Evolutionary conservation across 2,329 filamentous ascomycete genomes (phyloP).

Genomic region (Aureobasidium sp.): DNA sequence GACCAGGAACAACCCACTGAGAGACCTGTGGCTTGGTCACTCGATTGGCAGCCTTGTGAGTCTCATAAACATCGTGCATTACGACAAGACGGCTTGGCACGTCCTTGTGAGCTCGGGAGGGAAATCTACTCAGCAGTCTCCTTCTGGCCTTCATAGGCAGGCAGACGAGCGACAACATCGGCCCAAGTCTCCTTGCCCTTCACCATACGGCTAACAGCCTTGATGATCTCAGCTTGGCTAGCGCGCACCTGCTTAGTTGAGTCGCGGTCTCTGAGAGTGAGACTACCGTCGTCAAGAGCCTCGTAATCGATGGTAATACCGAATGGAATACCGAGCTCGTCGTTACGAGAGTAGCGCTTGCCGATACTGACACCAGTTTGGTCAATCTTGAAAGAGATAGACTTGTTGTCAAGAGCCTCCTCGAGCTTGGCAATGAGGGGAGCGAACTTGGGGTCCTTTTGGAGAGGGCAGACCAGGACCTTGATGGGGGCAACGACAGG

Average conservation of each 20-base stretch:
- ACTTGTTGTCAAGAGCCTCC: slow-evolving; percentile 63
- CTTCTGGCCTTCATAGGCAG: slow-evolving; percentile 68
- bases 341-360: slow-evolving; percentile 89
- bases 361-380: slow-evolving; percentile 87
- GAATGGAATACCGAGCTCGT: slow-evolving; percentile 89
- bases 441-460: slow-evolving; percentile 68
- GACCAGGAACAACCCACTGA: neutral
- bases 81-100: neutral
- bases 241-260: slow-evolving; percentile 84
- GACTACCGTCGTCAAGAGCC: slow-evolving; percentile 74
- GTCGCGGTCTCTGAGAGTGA: slow-evolving; percentile 86
- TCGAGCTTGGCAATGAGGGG: slow-evolving; percentile 67
- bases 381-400: slow-evolving; percentile 78
- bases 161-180: slow-evolving; percentile 68
- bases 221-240: slow-evolving; percentile 67
- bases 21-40: neutral
- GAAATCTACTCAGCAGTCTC: neutral
- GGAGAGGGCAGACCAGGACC: slow-evolving; percentile 84
- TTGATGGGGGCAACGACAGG: slow-evolving; percentile 83
- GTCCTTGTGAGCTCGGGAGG: neutral
- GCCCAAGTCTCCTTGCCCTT: slow-evolving; percentile 57
- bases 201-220: slow-evolving; percentile 57
- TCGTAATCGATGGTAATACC: slow-evolving; percentile 96
- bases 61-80: neutral
- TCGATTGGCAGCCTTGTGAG: neutral